These are phyloP conservation scores for Artemisia argyi DNA, from an alignment of 129 eudicot genomes.

Conservation along the genomic window DNA sequence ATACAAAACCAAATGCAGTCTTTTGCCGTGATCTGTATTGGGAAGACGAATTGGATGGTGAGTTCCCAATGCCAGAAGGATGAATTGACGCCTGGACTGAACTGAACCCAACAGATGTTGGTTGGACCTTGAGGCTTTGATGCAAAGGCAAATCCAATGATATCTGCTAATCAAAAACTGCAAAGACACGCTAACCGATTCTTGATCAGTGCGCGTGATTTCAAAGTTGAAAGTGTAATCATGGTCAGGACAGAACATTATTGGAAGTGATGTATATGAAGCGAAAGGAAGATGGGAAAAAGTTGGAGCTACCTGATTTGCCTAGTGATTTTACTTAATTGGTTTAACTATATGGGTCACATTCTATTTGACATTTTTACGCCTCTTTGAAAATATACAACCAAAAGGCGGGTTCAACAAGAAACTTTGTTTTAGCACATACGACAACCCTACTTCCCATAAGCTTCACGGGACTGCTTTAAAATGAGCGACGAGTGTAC, in stretches of 20 bases:
- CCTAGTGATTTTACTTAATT: too few species aligned
- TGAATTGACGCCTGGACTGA: slow-evolving; percentile 88
- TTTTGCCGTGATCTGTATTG: slow-evolving; percentile 94
- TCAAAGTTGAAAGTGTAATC: too few species aligned
- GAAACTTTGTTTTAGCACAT: too few species aligned
- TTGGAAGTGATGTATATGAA: slow-evolving; percentile 22
- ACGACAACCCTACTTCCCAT: too few species aligned
- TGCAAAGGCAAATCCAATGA: slow-evolving; percentile 80
- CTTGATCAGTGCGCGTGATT: too few species aligned
- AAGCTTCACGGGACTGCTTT: too few species aligned
- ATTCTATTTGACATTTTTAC: too few species aligned
- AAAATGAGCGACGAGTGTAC: too few species aligned
- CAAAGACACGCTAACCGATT: too few species aligned
- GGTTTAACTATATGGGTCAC: too few species aligned
- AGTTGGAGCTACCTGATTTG: too few species aligned
- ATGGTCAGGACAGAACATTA: slow-evolving; percentile 28
- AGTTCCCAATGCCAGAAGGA: slow-evolving; percentile 63
- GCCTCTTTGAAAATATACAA: slow-evolving; percentile 32
- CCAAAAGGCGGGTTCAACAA: slow-evolving; percentile 48
- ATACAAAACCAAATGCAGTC: slow-evolving; percentile 50
- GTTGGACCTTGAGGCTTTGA: slow-evolving; percentile 62
- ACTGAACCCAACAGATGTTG: slow-evolving; percentile 56
- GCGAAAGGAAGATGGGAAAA: too few species aligned
- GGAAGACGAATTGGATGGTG: slow-evolving; percentile 88
- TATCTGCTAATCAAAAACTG: slow-evolving; percentile 13